Evolutionary conservation across 2,329 filamentous ascomycete species (phyloP).

Genomic region (Cladosporium sp.): DNA sequence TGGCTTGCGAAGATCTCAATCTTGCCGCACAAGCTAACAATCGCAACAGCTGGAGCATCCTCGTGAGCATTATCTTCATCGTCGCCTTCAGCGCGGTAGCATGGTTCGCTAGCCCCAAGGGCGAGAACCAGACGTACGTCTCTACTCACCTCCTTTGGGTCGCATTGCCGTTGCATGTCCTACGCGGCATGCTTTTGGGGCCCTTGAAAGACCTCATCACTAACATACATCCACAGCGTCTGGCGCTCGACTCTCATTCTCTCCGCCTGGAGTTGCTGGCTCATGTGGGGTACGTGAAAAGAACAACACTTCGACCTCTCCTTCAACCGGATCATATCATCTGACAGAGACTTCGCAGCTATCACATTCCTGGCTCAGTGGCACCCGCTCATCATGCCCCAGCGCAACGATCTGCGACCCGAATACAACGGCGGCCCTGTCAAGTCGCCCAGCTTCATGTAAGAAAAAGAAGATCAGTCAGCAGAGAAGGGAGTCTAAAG

Average conservation of each 20-base stretch:
- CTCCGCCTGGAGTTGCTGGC: slow-evolving; percentile 83
- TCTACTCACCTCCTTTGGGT: background rate
- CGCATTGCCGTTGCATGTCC: too few species aligned
- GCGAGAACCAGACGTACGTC: slow-evolving; percentile 90
- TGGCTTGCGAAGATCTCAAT: too few species aligned
- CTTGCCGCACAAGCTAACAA: background rate
- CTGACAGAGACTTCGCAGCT: slow-evolving; percentile 46
- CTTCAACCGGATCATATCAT: background rate
- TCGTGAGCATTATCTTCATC: slow-evolving; percentile 83
- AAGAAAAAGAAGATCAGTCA: slow-evolving; percentile 4
- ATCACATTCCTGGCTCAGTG: slow-evolving; percentile 95
- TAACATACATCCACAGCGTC: slow-evolving; percentile 53
- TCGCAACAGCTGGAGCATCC: slow-evolving; percentile 70
- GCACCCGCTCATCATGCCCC: slow-evolving; percentile 83
- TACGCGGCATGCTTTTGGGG: too few species aligned
- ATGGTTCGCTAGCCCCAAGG: slow-evolving; percentile 90
- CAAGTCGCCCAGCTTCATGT: slow-evolving; percentile 22
- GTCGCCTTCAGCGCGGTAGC: slow-evolving; percentile 69
- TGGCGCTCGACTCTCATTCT: slow-evolving; percentile 94
- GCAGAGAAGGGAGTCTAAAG: background rate
- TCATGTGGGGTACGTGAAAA: slow-evolving; percentile 79
- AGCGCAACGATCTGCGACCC: slow-evolving; percentile 63
- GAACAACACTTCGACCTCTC: background rate
- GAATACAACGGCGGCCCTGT: slow-evolving; percentile 39
- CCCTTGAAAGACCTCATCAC: background rate